Conservation (phyloP, 2,329 filamentous ascomycete species). For the Colletotrichum karsti region DNA sequence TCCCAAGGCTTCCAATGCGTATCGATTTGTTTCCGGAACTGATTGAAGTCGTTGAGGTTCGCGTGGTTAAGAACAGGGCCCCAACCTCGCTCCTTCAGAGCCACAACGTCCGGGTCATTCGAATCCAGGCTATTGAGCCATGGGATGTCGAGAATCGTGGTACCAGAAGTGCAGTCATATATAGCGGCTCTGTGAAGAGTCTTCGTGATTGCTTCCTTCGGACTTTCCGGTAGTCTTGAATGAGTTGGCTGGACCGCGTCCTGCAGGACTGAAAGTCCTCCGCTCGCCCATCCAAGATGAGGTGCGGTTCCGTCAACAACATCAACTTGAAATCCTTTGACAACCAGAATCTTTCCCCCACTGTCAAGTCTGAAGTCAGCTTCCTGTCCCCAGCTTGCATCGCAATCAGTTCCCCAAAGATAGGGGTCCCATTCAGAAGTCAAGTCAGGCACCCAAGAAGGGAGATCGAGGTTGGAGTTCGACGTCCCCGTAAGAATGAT, state of each 20-base stretch:
- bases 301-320: constrained; percentile 4
- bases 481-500: constrained; percentile 10
- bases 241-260: neutral
- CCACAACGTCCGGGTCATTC: neutral
- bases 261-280: neutral
- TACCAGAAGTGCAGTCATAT: neutral
- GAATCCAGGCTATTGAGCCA: constrained; percentile 5
- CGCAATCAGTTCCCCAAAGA: constrained; percentile 14
- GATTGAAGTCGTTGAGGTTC: constrained; percentile 10
- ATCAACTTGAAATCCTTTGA: constrained; percentile 9
- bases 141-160: constrained; percentile 12
- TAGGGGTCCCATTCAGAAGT: constrained; percentile 18
- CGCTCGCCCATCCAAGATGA: constrained; percentile 4
- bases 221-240: neutral
- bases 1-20: constrained; percentile 3
- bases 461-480: neutral
- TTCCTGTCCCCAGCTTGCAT: constrained; percentile 16
- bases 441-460: constrained; percentile 17
- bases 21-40: constrained; percentile 4
- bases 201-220: neutral
- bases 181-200: constrained; percentile 6
- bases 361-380: neutral
- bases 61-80: constrained; percentile 12
- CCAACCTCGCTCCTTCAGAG: constrained; percentile 4
- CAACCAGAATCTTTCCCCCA: neutral